Base-by-base conservation (phyloP, 2,329 filamentous ascomycete genomes). In the Zalaria sp. region DNA sequence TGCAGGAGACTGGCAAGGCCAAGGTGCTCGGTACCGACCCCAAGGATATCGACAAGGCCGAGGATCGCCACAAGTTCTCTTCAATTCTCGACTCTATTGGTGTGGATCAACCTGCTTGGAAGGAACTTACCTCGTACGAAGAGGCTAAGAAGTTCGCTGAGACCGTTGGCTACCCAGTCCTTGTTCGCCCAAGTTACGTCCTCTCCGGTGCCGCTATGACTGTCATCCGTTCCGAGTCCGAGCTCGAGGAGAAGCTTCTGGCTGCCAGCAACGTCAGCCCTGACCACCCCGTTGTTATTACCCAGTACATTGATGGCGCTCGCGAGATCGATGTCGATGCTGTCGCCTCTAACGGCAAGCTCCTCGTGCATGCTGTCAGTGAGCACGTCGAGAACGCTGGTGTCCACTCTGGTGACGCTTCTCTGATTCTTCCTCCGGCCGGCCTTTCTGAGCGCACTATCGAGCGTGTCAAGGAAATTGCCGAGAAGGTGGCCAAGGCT, bases 201-300 rank as follows among this genome's bases (percentile, higher is more conserved):
- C 79, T 98, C 39, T 96, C 91, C 29, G 91, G 91, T 61, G 91
- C 91, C 52, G 91, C 91, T 57, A 98, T 98, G 91, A 96, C 86
- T 41, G 91, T 96, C 53, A 95, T 98, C 56, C 80, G 77, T 59
- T 84, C 79, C 62, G 75, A 87, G 52, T 79, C 81, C 51, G 88
- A 98, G 58, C 79, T 98, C 44, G 85, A 93, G 68, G 84, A 94
- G 49, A 96, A 96, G 73, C 80, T 98, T 5, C 76, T 86, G 57
- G 89, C 88, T 48, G 91, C 91, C 40, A 81, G 81, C 60, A 80
- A 79, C 44, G 91, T 96, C 47, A 94, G 87, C 10, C 88, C 91
- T 10, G 91, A 98, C 59, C 87, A 98, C 66, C 91, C 91, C 2
- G 91, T 98, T 34, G 91, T 98, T 43, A 96, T 98, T 61, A 93